phyloP scores from a whole-genome alignment of 768 basidiomycete genomes.

The Agrocybe praecox region DNA sequence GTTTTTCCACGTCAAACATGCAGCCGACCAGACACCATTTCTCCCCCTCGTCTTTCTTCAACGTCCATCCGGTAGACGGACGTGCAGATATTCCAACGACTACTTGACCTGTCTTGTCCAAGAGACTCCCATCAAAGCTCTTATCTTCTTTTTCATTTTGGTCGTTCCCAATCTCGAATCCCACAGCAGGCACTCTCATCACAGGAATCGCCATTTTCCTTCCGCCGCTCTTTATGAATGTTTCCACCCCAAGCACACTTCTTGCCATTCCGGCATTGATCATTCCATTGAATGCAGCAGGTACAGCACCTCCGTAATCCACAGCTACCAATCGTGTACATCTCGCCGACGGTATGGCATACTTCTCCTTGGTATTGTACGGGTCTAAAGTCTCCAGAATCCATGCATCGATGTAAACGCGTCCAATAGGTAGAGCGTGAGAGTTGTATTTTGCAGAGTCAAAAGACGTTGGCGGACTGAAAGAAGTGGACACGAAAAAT shows the following conservation, averaged over 20 bases:
- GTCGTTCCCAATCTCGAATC: constrained; percentile 58
- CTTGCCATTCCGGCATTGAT: constrained; percentile 80
- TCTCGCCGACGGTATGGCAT: constrained; percentile 89
- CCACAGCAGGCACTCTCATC: constrained; percentile 67
- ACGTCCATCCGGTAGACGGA: constrained; percentile 52
- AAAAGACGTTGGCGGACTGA: constrained; percentile 61
- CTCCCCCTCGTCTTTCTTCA: constrained; percentile 52
- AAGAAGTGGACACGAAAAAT: constrained; percentile 84
- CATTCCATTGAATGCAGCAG: constrained; percentile 81
- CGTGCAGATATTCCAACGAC: constrained; percentile 20
- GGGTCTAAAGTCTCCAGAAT: constrained; percentile 95
- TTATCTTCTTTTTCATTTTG: constrained; percentile 45
- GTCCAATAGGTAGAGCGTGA: constrained; percentile 71
- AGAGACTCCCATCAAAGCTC: constrained; percentile 1
- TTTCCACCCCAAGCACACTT: constrained; percentile 73
- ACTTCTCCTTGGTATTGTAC: constrained; percentile 86
- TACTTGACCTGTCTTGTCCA: constrained; percentile 9
- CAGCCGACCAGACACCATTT: constrained; percentile 57
- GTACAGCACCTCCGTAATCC: constrained; percentile 86
- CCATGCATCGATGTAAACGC: constrained; percentile 92
- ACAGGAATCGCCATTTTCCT: constrained; percentile 62
- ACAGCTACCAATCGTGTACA: constrained; percentile 85
- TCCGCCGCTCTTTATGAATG: constrained; percentile 57
- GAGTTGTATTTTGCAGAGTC: constrained; percentile 75
- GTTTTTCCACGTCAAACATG: constrained; percentile 51